These are phyloP conservation scores for Naganishia cerealis DNA, from an alignment of 1,284 basidiomycete genomes.

Conservation along the genomic window DNA sequence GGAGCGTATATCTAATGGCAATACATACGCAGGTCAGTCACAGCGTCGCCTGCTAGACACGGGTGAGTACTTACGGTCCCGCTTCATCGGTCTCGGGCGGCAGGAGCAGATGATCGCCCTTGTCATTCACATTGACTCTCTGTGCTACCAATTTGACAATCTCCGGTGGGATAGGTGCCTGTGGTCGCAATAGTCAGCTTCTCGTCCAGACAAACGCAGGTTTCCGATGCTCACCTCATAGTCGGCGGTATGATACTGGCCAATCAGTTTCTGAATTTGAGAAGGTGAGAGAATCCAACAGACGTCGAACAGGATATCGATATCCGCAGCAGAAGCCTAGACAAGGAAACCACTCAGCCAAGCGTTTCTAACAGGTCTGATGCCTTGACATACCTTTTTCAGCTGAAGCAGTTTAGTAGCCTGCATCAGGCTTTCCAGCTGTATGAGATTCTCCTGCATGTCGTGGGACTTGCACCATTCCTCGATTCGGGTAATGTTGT, in stretches of 20 bases:
- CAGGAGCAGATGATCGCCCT: conserved; percentile 89
- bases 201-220: not conserved
- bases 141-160: conserved; percentile 94
- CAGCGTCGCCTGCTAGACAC: not conserved
- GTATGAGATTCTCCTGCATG: conserved; percentile 97
- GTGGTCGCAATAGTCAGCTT: conserved; percentile 34
- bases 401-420: conserved; percentile 96
- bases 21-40: not conserved
- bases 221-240: conserved; percentile 69
- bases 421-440: conserved; percentile 98
- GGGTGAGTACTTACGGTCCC: conserved; percentile 61
- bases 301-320: conserved; percentile 98
- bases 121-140: conserved; percentile 87
- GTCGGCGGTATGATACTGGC: conserved; percentile 97
- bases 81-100: conserved; percentile 94
- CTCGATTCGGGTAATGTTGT: conserved; percentile 97
- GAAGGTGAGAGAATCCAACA: conserved; percentile 99
- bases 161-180: conserved; percentile 94
- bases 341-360: conserved; percentile 31
- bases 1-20: conserved; percentile 46
- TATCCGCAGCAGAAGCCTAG: conserved; percentile 84
- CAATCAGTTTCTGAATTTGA: conserved; percentile 98
- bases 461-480: conserved; percentile 92
- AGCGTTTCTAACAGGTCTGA: not conserved
- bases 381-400: conserved; percentile 73